A percentile compares a stretch with the other conserved stretches of the same genome.
phyloP scores from a whole-genome alignment of 2,329 filamentous ascomycete species.

The Hypoxylon sp. region DNA sequence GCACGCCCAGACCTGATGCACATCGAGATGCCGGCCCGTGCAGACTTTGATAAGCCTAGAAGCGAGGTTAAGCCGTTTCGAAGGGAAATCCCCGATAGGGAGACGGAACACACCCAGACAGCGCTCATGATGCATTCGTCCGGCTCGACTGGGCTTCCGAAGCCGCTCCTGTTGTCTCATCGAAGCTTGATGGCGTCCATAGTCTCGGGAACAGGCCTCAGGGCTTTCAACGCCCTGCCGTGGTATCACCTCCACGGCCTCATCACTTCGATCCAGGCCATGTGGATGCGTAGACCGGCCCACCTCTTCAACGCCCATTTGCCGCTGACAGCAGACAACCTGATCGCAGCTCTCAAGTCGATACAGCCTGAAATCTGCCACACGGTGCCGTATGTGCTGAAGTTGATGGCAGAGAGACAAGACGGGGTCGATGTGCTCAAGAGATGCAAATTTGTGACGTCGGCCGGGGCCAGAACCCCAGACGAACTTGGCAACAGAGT shows the following conservation, averaged over 20 bases:
- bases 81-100: constrained; percentile 36
- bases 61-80: constrained; percentile 33
- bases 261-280: constrained; percentile 51
- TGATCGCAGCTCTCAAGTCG: constrained; percentile 48
- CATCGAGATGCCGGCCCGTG: constrained; percentile 36
- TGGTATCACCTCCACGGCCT: constrained; percentile 55
- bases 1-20: constrained; percentile 35
- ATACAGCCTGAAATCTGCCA: constrained; percentile 51
- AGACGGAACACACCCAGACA: constrained; percentile 44
- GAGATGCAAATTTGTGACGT: constrained; percentile 50
- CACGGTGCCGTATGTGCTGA: constrained; percentile 52
- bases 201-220: constrained; percentile 46
- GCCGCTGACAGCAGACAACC: constrained; percentile 49
- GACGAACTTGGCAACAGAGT: constrained; percentile 52
- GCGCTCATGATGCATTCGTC: constrained; percentile 57
- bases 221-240: constrained; percentile 53
- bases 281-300: constrained; percentile 53
- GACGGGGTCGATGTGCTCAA: constrained; percentile 48
- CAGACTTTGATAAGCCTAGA: constrained; percentile 36
- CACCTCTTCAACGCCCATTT: constrained; percentile 52
- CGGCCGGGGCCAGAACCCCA: constrained; percentile 51
- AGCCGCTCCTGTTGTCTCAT: constrained; percentile 54
- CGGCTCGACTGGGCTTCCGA: constrained; percentile 57
- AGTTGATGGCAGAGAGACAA: constrained; percentile 49
- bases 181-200: constrained; percentile 49